Conservation (phyloP, 305 asterid genomes). For the Fraxinus nigra region DNA sequence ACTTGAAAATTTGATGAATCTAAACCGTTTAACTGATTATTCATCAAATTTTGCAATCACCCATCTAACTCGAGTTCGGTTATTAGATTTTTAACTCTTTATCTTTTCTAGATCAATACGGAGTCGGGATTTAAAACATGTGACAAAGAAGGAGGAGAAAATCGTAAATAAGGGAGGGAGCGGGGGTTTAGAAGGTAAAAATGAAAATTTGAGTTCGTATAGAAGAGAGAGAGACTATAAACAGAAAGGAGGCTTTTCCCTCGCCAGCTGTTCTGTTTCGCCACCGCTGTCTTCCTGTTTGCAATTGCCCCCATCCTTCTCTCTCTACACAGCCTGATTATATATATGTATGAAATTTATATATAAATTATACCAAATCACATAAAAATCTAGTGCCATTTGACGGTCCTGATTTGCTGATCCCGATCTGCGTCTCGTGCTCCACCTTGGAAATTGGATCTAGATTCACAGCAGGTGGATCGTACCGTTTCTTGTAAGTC, state of each 20-base stretch:
- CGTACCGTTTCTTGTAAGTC: constrained; percentile 38
- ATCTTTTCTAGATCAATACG: not conserved
- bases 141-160: not conserved
- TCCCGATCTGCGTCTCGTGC: constrained; percentile 28
- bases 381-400: constrained; percentile 29
- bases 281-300: constrained; percentile 12
- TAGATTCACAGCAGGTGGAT: constrained; percentile 32
- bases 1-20: not conserved
- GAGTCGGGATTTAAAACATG: not conserved
- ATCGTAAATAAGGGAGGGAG: not conserved
- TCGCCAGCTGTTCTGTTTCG: constrained; percentile 16
- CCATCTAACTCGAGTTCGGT: not conserved
- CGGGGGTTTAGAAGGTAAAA: not conserved
- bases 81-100: not conserved
- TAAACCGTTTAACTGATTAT: not conserved
- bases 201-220: not conserved
- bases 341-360: not conserved
- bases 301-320: constrained; percentile 4
- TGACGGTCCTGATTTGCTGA: constrained; percentile 29
- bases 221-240: not conserved
- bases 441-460: constrained; percentile 32
- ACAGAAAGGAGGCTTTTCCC: constrained; percentile 16
- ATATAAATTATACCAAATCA: not conserved
- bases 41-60: not conserved
- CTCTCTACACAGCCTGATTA: not conserved